Evolutionary conservation across 306 rosid species (phyloP).

Genomic region (Argentina anserina): DNA sequence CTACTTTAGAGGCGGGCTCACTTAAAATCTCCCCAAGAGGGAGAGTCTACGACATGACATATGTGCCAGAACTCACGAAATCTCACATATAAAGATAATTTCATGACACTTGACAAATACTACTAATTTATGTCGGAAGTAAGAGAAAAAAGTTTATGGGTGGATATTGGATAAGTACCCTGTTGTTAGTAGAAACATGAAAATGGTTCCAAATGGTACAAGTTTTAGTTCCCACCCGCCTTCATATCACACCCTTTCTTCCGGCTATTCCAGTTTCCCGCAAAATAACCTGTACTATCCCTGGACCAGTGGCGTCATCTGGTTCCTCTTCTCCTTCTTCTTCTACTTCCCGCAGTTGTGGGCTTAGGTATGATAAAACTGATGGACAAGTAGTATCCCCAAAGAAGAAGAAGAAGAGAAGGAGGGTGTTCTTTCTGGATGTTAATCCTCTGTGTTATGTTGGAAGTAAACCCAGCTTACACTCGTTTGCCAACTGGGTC

Average conservation of each 20-base stretch:
- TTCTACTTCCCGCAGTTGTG: slow-evolving; percentile 18
- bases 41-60: too few species aligned
- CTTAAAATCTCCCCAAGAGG: too few species aligned
- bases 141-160: background rate
- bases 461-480: slow-evolving; percentile 66
- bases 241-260: slow-evolving; percentile 30
- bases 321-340: background rate
- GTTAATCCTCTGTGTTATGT: slow-evolving; percentile 78
- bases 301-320: slow-evolving; percentile 19
- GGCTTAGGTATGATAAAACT: slow-evolving; percentile 12
- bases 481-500: slow-evolving; percentile 64
- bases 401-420: slow-evolving; percentile 21
- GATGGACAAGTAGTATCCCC: slow-evolving; percentile 30
- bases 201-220: slow-evolving; percentile 22
- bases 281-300: slow-evolving; percentile 9
- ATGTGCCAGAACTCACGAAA: too few species aligned
- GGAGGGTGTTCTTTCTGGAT: slow-evolving; percentile 70
- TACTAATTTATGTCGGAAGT: too few species aligned
- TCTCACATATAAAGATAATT: too few species aligned
- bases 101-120: too few species aligned
- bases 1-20: too few species aligned
- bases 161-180: background rate
- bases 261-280: slow-evolving; percentile 2
- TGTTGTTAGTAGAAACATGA: background rate
- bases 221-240: slow-evolving; percentile 20